phyloP scores from a whole-genome alignment of 495 filamentous ascomycete genomes.

The Parachaetomium inaequale region DNA sequence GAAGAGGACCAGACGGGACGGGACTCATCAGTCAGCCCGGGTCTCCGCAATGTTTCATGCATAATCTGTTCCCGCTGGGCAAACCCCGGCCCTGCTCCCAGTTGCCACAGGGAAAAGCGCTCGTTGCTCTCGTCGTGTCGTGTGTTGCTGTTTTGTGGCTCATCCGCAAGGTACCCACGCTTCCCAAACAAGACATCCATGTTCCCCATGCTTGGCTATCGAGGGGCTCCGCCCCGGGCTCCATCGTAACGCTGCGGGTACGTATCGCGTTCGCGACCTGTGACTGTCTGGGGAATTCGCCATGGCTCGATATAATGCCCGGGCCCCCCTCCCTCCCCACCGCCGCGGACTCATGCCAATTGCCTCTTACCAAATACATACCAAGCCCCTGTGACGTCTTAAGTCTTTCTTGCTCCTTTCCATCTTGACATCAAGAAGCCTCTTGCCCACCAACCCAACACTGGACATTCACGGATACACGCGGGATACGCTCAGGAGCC shows the following conservation, averaged over 20 bases:
- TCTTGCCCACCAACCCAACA: not conserved
- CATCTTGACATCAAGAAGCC: not conserved
- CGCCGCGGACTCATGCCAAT: not conserved
- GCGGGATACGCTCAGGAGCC: constrained; percentile 7
- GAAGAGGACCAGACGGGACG: not conserved
- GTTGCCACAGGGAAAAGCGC: not conserved
- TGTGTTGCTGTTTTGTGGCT: constrained; percentile 9
- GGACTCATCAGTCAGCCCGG: not conserved
- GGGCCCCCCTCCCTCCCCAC: constrained; percentile 8
- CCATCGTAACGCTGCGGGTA: constrained; percentile 12
- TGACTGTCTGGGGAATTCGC: constrained; percentile 15
- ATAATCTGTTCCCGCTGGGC: not conserved
- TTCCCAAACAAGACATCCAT: constrained; percentile 16
- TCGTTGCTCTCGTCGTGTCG: not conserved
- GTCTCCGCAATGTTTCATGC: constrained; percentile 4
- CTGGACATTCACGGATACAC: not conserved
- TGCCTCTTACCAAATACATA: not conserved
- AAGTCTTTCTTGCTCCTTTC: not conserved
- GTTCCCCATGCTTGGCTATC: constrained; percentile 12
- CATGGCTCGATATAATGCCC: constrained; percentile 15
- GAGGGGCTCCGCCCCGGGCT: constrained; percentile 1
- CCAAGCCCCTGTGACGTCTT: not conserved
- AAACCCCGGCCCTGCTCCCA: not conserved
- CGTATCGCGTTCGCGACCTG: constrained; percentile 3
- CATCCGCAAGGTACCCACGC: constrained; percentile 8